These are phyloP conservation scores for Lithospermum erythrorhizon DNA, from an alignment of 257 asterid species.

Conservation along the genomic window DNA sequence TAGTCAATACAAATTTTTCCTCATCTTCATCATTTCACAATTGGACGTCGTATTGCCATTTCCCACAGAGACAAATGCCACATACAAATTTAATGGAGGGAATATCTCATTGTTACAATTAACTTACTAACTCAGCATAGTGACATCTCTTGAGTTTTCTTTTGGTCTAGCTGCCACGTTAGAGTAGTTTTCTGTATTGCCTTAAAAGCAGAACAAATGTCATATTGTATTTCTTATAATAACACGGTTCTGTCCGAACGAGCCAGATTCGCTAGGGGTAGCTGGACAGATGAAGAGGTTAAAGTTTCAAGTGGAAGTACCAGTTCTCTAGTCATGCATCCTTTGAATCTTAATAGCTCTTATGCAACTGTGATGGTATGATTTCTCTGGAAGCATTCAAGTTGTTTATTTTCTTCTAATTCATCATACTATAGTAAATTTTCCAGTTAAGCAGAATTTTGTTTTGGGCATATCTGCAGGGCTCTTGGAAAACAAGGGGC, in stretches of 20 bases:
- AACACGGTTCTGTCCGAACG: background rate
- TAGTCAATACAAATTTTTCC: no score
- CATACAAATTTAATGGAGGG: no score
- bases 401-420: background rate
- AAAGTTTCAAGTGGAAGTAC: conserved; percentile 20
- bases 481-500: conserved; percentile 20
- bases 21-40: no score
- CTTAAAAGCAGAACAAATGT: background rate
- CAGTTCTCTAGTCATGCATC: conserved; percentile 19
- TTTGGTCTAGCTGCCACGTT: no score
- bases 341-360: conserved; percentile 27
- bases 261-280: conserved; percentile 19
- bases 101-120: no score
- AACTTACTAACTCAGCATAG: no score
- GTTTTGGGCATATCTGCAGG: conserved; percentile 11
- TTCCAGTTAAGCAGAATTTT: conserved; percentile 3
- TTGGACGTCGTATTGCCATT: no score
- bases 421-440: background rate
- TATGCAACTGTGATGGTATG: conserved; percentile 26
- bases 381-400: background rate
- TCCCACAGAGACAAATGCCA: no score
- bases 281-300: conserved; percentile 32
- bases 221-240: background rate
- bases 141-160: no score
- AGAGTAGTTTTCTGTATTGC: background rate